Evolutionary conservation across 352 stramenopile species (phyloP).

Genomic region (Phytophthora ohioensis): DNA sequence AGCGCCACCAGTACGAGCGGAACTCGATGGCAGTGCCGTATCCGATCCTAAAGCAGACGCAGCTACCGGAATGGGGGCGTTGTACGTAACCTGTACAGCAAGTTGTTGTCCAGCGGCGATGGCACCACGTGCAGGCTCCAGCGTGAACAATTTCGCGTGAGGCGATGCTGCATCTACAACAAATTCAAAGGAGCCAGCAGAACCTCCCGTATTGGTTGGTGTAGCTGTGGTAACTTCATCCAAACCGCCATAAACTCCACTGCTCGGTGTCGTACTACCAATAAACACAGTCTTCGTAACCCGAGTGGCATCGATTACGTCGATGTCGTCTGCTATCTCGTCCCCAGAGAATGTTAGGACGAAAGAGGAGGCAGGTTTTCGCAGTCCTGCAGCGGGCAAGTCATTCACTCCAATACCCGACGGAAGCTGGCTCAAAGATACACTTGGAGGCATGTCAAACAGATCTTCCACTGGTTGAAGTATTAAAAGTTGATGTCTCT

Average conservation of each 20-base stretch:
- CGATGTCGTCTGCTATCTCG: neutral
- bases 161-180: slow-evolving; percentile 58
- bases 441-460: slow-evolving; percentile 69
- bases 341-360: slow-evolving; percentile 55
- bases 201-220: neutral
- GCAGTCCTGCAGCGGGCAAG: slow-evolving; percentile 44
- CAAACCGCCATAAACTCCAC: slow-evolving; percentile 28
- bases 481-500: slow-evolving; percentile 20
- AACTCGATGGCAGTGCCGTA: slow-evolving; percentile 1
- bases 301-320: slow-evolving; percentile 5
- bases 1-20: slow-evolving; percentile 7
- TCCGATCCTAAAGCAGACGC: slow-evolving; percentile 15
- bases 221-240: slow-evolving; percentile 21
- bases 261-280: slow-evolving; percentile 51
- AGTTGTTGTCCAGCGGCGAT: slow-evolving; percentile 65
- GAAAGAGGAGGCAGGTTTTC: slow-evolving; percentile 52
- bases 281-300: slow-evolving; percentile 50
- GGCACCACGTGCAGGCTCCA: slow-evolving; percentile 74
- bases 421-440: slow-evolving; percentile 47
- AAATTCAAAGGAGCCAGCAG: slow-evolving; percentile 67
- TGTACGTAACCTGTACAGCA: slow-evolving; percentile 65
- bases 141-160: slow-evolving; percentile 68
- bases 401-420: slow-evolving; percentile 13
- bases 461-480: slow-evolving; percentile 61
- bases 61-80: slow-evolving; percentile 22